phyloP scores from a whole-genome alignment of 176 grass and related monocot species.

The Triticum monococcum region DNA sequence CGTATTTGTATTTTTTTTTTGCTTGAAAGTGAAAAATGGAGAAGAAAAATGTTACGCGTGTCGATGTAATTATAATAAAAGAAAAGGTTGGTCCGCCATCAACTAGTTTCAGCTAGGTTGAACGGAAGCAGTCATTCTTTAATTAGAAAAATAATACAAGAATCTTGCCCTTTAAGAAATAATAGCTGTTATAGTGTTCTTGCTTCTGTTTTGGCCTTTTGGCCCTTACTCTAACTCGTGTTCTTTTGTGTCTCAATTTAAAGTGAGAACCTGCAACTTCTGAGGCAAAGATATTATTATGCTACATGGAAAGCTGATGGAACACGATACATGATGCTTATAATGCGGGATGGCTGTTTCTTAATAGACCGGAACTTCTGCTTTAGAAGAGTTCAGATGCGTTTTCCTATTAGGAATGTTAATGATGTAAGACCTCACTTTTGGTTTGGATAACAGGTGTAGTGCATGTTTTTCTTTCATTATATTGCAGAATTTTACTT shows the following conservation, averaged over 20 bases:
- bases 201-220: slow-evolving; percentile 11
- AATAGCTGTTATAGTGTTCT: background rate
- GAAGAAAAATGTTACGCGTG: background rate
- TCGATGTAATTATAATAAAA: background rate
- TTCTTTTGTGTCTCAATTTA: slow-evolving; percentile 30
- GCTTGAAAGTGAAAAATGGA: background rate
- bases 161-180: background rate
- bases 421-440: slow-evolving; percentile 52
- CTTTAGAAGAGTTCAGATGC: slow-evolving; percentile 97
- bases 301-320: slow-evolving; percentile 99
- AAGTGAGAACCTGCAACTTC: slow-evolving; percentile 88
- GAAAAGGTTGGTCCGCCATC: background rate
- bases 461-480: background rate
- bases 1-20: background rate
- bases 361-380: slow-evolving; percentile 84
- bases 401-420: slow-evolving; percentile 70
- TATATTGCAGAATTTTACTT: slow-evolving; percentile 8
- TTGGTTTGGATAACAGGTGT: slow-evolving; percentile 3
- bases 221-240: background rate
- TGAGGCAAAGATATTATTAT: slow-evolving; percentile 96
- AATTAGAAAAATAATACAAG: background rate
- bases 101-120: background rate
- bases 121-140: background rate
- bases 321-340: slow-evolving; percentile 98
- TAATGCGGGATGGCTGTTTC: slow-evolving; percentile 69